Evolutionary conservation across 2,329 filamentous ascomycete species (phyloP).

Genomic region (Neurospora sp.): DNA sequence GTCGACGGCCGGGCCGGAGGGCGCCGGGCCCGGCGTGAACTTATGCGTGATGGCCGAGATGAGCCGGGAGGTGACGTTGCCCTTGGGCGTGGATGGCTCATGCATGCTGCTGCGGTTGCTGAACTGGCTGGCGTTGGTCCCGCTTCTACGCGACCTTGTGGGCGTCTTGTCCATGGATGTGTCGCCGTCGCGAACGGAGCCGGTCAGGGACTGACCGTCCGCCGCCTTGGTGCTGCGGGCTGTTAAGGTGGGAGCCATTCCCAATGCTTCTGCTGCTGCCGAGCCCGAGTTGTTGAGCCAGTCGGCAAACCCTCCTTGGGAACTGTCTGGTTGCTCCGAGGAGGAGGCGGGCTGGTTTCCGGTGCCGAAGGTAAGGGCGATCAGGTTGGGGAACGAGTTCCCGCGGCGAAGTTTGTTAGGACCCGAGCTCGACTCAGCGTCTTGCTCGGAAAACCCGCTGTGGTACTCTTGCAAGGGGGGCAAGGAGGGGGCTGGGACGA

Average conservation of each 20-base stretch:
- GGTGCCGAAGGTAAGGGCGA: conserved; percentile 21
- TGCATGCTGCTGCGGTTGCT: conserved; percentile 17
- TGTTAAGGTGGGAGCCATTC: conserved; percentile 8
- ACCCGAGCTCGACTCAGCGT: conserved; percentile 12
- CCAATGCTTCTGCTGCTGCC: conserved; percentile 16
- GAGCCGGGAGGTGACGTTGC: conserved; percentile 26
- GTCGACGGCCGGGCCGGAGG: conserved; percentile 23
- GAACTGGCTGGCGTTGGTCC: conserved; percentile 18
- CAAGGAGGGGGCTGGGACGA: conserved; percentile 12
- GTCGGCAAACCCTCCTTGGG: conserved; percentile 22
- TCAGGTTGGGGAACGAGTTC: conserved; percentile 26
- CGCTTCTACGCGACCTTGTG: conserved; percentile 17
- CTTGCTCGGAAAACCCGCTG: conserved; percentile 22
- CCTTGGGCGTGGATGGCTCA: conserved; percentile 26
- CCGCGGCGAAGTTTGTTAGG: conserved; percentile 23
- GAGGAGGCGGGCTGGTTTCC: conserved; percentile 15
- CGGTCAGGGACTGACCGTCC: conserved; percentile 2
- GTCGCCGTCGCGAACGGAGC: conserved; percentile 1
- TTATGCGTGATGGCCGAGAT: conserved; percentile 34
- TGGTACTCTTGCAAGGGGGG: conserved; percentile 24
- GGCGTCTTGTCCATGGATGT: conserved; percentile 24
- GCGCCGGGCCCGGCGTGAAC: conserved; percentile 20
- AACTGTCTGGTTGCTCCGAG: conserved; percentile 19
- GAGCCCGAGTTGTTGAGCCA: conserved; percentile 23
- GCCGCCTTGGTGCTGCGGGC: conserved; percentile 8